These are phyloP conservation scores for Selenicereus undatus DNA, from an alignment of 148 eudicot genomes.

Conservation along the genomic window DNA sequence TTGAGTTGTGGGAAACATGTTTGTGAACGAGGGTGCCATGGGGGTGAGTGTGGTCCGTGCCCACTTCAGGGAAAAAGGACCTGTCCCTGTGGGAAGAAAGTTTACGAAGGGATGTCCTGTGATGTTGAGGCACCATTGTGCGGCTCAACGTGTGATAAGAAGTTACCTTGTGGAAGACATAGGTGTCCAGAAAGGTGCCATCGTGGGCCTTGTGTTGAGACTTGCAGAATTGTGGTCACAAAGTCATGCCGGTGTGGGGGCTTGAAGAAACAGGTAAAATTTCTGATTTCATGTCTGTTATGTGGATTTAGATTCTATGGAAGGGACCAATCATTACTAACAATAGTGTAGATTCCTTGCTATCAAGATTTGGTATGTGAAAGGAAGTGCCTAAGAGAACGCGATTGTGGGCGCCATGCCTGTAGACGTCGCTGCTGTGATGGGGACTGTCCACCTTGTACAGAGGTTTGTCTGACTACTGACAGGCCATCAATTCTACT, in stretches of 20 bases:
- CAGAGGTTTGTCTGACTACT: slow-evolving; percentile 54
- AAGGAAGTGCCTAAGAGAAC: slow-evolving; percentile 73
- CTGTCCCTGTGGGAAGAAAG: slow-evolving; percentile 89
- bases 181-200: slow-evolving; percentile 95
- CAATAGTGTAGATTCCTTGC: slow-evolving; percentile 87
- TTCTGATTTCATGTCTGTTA: slow-evolving; percentile 2
- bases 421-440: slow-evolving; percentile 96
- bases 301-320: not conserved
- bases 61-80: slow-evolving; percentile 78
- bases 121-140: slow-evolving; percentile 74
- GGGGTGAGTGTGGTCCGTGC: slow-evolving; percentile 74
- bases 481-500: not conserved
- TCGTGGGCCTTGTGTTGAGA: slow-evolving; percentile 71
- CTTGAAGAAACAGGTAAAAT: slow-evolving; percentile 80
- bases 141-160: slow-evolving; percentile 83
- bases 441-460: slow-evolving; percentile 92
- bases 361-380: slow-evolving; percentile 93
- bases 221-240: slow-evolving; percentile 68
- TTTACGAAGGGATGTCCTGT: slow-evolving; percentile 88
- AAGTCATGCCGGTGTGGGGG: slow-evolving; percentile 93
- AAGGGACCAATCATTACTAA: slow-evolving; percentile 29
- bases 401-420: slow-evolving; percentile 98
- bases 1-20: slow-evolving; percentile 84
- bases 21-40: slow-evolving; percentile 82
- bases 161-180: slow-evolving; percentile 72